Percentiles rank a stretch among this genome's conserved stretches.
phyloP scores from a whole-genome alignment of 2,329 filamentous ascomycete genomes.

The Diaporthe aspalathi region DNA sequence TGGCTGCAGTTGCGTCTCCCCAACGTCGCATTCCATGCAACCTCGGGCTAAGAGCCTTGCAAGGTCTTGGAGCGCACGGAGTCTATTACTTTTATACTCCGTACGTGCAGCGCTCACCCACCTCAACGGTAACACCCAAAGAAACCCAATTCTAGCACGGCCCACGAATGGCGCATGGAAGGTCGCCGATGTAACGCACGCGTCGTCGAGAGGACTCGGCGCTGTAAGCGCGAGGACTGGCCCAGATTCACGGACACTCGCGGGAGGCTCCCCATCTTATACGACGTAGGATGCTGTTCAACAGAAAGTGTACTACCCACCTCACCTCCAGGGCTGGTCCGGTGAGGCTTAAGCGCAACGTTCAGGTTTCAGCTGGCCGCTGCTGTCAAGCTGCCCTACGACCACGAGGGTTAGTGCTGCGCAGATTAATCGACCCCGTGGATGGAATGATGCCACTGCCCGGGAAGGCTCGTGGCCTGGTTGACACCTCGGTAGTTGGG shows the following conservation, averaged over 20 bases:
- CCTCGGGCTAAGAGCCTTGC: constrained; percentile 14
- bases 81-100: neutral
- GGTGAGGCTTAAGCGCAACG: neutral
- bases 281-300: neutral
- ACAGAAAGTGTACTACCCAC: neutral
- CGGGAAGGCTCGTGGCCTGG: neutral
- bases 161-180: neutral
- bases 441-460: neutral
- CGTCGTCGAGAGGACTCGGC: neutral
- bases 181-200: neutral
- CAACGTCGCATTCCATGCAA: constrained; percentile 17
- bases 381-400: constrained; percentile 16
- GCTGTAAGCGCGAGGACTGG: neutral
- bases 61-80: neutral
- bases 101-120: constrained; percentile 1
- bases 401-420: neutral
- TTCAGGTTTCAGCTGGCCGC: neutral
- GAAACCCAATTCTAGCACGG: constrained; percentile 6
- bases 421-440: neutral
- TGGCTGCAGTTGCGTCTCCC: neutral
- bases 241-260: neutral
- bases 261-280: neutral
- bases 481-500: neutral
- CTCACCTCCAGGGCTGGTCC: neutral
- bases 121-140: neutral